Conservation (phyloP, 768 basidiomycete genomes). For the Termitomyces heimii region DNA sequence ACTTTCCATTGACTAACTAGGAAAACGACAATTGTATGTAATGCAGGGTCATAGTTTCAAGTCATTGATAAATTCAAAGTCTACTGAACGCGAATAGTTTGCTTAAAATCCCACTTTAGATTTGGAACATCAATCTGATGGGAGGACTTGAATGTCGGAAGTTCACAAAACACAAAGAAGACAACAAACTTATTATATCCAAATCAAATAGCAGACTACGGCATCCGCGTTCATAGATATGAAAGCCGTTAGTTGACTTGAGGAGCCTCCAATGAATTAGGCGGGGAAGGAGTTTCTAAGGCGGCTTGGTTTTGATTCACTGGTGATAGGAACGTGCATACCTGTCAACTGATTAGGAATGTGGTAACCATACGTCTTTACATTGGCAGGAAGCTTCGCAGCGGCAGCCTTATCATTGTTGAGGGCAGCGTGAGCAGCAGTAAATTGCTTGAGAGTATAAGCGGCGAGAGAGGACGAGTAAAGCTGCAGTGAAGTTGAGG, state of each 20-base stretch:
- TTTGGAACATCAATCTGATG: background rate
- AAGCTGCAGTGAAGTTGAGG: slow-evolving; percentile 20
- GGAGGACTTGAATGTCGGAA: background rate
- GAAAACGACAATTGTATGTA: background rate
- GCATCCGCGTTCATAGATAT: background rate
- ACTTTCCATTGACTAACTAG: background rate
- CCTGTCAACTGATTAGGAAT: background rate
- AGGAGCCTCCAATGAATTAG: background rate
- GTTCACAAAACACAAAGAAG: background rate
- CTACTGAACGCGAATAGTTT: background rate
- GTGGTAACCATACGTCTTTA: slow-evolving; percentile 21
- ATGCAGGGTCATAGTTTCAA: background rate
- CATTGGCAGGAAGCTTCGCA: slow-evolving; percentile 29
- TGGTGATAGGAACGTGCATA: background rate
- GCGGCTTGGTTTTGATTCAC: background rate
- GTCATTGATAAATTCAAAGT: background rate
- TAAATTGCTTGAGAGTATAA: slow-evolving; percentile 43
- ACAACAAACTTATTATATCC: background rate
- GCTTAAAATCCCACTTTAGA: background rate
- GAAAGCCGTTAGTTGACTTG: background rate
- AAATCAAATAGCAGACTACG: background rate
- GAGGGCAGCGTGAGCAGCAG: slow-evolving; percentile 28
- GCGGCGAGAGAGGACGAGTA: slow-evolving; percentile 44
- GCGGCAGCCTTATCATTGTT: slow-evolving; percentile 26
- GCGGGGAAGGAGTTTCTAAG: background rate